Evolutionary conservation across 2,329 filamentous ascomycete species (phyloP).

Genomic region (Fusarium luffae): DNA sequence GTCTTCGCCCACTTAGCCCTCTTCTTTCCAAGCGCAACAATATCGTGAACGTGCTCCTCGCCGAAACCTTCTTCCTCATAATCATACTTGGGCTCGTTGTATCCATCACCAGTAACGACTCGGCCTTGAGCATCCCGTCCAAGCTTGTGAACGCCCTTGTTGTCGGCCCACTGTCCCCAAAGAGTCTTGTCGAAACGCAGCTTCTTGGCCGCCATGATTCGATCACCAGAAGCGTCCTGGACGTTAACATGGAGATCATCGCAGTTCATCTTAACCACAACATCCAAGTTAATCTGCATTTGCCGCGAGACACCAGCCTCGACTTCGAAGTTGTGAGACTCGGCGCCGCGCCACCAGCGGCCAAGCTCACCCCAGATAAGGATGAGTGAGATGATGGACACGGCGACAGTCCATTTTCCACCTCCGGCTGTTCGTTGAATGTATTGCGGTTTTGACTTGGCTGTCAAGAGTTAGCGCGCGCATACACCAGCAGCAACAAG

Average conservation of each 20-base stretch:
- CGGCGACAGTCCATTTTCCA: constrained; percentile 91
- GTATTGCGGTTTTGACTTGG: constrained; percentile 96
- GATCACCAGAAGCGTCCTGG: constrained; percentile 92
- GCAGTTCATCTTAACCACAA: constrained; percentile 92
- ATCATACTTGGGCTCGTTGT: constrained; percentile 58
- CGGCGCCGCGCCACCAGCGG: constrained; percentile 85
- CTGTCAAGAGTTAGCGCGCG: constrained; percentile 58
- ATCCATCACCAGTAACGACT: constrained; percentile 61
- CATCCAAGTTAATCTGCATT: constrained; percentile 94
- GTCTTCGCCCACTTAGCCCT: constrained; percentile 80
- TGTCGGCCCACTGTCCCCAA: constrained; percentile 85
- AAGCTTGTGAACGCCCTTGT: constrained; percentile 71
- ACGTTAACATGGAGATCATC: constrained; percentile 93
- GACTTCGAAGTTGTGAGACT: constrained; percentile 90
- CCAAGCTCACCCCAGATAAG: constrained; percentile 82
- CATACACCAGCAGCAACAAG: background rate
- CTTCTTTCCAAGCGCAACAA: constrained; percentile 75
- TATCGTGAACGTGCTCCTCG: constrained; percentile 92
- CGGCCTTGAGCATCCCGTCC: constrained; percentile 66
- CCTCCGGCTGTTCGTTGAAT: constrained; percentile 85
- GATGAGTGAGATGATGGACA: constrained; percentile 77
- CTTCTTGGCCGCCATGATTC: constrained; percentile 82
- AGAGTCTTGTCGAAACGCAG: constrained; percentile 80
- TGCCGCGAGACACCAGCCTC: constrained; percentile 89
- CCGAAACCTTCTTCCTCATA: constrained; percentile 73